Evolutionary conservation across 352 stramenopile genomes (phyloP).

Genomic region (Phytophthora pseudosyringae): DNA sequence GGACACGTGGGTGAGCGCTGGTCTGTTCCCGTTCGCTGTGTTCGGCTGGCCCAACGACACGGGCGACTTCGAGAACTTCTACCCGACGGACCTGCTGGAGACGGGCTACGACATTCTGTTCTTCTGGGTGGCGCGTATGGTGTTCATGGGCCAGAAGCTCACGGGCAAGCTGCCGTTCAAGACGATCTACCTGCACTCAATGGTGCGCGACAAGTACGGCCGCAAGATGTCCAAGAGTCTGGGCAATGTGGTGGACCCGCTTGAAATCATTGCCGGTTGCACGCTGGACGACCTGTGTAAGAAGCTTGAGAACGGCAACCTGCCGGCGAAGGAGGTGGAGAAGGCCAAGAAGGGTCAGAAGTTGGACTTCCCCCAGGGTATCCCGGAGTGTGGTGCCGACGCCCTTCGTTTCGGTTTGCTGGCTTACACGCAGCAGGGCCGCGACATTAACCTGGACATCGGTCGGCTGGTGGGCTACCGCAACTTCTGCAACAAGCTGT

Average conservation of each 20-base stretch:
- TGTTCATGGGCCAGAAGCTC: slow-evolving; percentile 96
- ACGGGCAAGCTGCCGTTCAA: slow-evolving; percentile 97
- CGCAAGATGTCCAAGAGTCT: slow-evolving; percentile 99
- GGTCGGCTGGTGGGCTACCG: slow-evolving; percentile 98
- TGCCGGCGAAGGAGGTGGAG: slow-evolving; percentile 97
- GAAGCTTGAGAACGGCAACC: slow-evolving; percentile 97
- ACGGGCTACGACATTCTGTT: slow-evolving; percentile 99
- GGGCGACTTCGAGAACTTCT: slow-evolving; percentile 91
- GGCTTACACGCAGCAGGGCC: slow-evolving; percentile 93
- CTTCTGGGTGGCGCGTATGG: slow-evolving; percentile 99
- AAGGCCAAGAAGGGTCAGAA: slow-evolving; percentile 98
- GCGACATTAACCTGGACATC: slow-evolving; percentile 99
- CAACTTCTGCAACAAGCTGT: slow-evolving; percentile 99
- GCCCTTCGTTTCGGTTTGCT: slow-evolving; percentile 98
- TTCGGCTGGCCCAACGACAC: slow-evolving; percentile 83
- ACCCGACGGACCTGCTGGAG: slow-evolving; percentile 96
- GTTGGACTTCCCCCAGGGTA: slow-evolving; percentile 98
- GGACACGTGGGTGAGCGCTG: slow-evolving; percentile 99
- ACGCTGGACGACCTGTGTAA: slow-evolving; percentile 93
- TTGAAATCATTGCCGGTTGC: slow-evolving; percentile 98
- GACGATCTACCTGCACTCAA: slow-evolving; percentile 97
- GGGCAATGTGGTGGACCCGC: slow-evolving; percentile 98
- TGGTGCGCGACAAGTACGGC: slow-evolving; percentile 98
- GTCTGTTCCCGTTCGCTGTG: slow-evolving; percentile 95
- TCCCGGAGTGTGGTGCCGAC: slow-evolving; percentile 98